Evolutionary conservation across 495 filamentous ascomycete species (phyloP).

Genomic region (Chaetomium tenue): DNA sequence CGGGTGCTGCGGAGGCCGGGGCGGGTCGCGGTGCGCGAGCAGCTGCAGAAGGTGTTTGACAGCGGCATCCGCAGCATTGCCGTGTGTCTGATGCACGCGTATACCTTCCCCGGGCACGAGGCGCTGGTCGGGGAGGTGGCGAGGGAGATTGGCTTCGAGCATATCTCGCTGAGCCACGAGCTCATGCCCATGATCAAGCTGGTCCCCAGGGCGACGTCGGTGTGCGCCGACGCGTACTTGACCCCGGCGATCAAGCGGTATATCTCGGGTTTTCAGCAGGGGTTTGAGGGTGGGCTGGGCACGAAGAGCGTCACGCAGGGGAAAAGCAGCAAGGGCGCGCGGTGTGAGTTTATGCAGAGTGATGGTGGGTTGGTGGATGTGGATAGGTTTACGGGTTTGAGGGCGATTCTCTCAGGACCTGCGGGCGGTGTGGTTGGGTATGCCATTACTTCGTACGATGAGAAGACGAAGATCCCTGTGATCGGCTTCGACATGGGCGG

Average conservation of each 20-base stretch:
- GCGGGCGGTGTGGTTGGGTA: conserved; percentile 90
- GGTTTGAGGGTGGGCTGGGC: conserved; percentile 69
- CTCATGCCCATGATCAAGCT: conserved; percentile 95
- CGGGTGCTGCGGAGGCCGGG: conserved; percentile 62
- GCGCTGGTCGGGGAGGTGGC: conserved; percentile 65
- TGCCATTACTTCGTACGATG: conserved; percentile 88
- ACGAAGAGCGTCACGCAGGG: conserved; percentile 61
- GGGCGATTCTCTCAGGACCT: conserved; percentile 75
- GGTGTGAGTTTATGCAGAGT: conserved; percentile 86
- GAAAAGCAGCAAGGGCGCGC: conserved; percentile 54
- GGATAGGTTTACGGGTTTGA: conserved; percentile 68
- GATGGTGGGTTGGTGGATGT: conserved; percentile 80
- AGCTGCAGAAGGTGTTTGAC: conserved; percentile 60
- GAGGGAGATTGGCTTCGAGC: conserved; percentile 67
- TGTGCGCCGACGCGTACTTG: conserved; percentile 93
- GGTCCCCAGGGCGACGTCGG: conserved; percentile 82
- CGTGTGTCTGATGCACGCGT: conserved; percentile 78
- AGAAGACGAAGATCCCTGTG: conserved; percentile 79
- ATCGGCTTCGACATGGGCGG: conserved; percentile 97
- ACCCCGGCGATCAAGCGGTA: conserved; percentile 96
- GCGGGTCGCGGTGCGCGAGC: conserved; percentile 49
- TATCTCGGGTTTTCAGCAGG: conserved; percentile 79
- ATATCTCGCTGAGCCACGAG: conserved; percentile 71
- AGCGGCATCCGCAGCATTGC: conserved; percentile 67
- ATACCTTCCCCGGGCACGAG: conserved; percentile 77